Percentiles rank a stretch among this genome's conserved stretches.
These are phyloP conservation scores for Hysterangium stoloniferum DNA, from an alignment of 768 basidiomycete genomes.

Conservation along the genomic window DNA sequence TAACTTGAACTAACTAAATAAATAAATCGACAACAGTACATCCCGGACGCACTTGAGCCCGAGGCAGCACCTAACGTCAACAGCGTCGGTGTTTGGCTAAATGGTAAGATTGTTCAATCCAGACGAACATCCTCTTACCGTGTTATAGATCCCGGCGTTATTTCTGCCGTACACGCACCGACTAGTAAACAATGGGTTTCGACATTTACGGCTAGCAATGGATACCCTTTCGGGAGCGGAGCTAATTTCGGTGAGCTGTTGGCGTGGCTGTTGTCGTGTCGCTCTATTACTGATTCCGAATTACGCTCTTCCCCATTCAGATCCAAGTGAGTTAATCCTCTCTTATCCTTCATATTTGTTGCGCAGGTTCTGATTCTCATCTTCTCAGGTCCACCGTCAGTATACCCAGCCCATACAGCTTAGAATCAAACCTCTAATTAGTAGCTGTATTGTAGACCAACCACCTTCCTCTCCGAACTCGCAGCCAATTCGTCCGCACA, in stretches of 20 bases:
- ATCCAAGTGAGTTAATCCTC: slow-evolving; percentile 3
- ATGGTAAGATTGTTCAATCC: slow-evolving; percentile 1
- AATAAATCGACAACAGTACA: no score
- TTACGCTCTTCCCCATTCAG: no score
- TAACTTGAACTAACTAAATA: no score
- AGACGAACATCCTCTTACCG: background rate
- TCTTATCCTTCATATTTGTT: no score
- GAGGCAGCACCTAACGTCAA: slow-evolving; percentile 4
- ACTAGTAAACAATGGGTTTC: slow-evolving; percentile 7
- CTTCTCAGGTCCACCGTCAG: no score
- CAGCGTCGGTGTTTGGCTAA: slow-evolving; percentile 3
- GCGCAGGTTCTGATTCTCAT: no score
- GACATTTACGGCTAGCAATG: background rate
- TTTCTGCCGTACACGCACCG: slow-evolving; percentile 10
- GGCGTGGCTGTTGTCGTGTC: no score
- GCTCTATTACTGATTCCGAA: no score
- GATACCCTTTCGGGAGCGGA: slow-evolving; percentile 1
- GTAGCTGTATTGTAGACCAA: slow-evolving; percentile 34
- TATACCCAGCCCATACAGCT: no score
- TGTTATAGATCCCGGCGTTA: slow-evolving; percentile 1
- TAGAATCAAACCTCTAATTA: background rate
- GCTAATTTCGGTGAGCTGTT: background rate
- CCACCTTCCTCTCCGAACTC: slow-evolving; percentile 54
- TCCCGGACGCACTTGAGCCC: slow-evolving; percentile 10
- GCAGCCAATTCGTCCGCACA: slow-evolving; percentile 54